Percentiles rank a stretch among this genome's conserved stretches.
Conservation (phyloP, 2,329 filamentous ascomycete genomes). For the Ascochyta koolunga region DNA sequence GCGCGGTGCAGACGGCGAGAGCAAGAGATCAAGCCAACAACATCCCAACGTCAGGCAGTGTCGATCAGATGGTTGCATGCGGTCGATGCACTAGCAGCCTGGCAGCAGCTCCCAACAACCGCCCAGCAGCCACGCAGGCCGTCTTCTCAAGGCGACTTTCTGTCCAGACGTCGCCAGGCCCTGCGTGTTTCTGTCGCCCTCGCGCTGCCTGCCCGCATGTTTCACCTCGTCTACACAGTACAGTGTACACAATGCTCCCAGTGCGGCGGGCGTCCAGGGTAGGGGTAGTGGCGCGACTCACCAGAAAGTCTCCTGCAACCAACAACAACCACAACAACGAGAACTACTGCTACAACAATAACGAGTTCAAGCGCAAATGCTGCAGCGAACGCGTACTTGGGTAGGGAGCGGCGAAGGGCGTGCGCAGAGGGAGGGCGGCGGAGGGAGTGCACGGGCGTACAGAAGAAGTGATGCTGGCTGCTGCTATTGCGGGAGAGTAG, state of each 20-base stretch:
- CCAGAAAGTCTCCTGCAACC: slow-evolving; percentile 12
- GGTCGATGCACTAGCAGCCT: slow-evolving; percentile 4
- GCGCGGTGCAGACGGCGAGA: not conserved
- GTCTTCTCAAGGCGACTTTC: not conserved
- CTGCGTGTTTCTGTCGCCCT: not conserved
- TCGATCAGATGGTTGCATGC: slow-evolving; percentile 6
- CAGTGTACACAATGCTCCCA: slow-evolving; percentile 3
- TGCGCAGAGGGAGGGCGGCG: slow-evolving; percentile 11
- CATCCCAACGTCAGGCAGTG: slow-evolving; percentile 1
- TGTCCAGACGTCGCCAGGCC: not conserved
- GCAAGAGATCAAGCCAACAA: not conserved
- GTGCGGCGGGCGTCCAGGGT: not conserved
- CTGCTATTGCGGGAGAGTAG: slow-evolving; percentile 18
- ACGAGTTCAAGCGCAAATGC: no score
- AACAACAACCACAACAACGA: not conserved
- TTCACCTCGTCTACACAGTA: slow-evolving; percentile 3
- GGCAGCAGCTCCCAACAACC: slow-evolving; percentile 8
- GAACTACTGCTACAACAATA: no score
- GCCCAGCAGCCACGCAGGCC: not conserved
- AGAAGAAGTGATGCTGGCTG: slow-evolving; percentile 22
- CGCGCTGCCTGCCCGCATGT: not conserved
- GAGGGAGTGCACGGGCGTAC: slow-evolving; percentile 21
- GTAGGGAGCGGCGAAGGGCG: slow-evolving; percentile 1
- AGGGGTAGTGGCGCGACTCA: slow-evolving; percentile 13
- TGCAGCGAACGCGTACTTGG: not conserved